These are phyloP conservation scores for Fusarium buharicum DNA, from an alignment of 2,329 filamentous ascomycete species.

Conservation along the genomic window DNA sequence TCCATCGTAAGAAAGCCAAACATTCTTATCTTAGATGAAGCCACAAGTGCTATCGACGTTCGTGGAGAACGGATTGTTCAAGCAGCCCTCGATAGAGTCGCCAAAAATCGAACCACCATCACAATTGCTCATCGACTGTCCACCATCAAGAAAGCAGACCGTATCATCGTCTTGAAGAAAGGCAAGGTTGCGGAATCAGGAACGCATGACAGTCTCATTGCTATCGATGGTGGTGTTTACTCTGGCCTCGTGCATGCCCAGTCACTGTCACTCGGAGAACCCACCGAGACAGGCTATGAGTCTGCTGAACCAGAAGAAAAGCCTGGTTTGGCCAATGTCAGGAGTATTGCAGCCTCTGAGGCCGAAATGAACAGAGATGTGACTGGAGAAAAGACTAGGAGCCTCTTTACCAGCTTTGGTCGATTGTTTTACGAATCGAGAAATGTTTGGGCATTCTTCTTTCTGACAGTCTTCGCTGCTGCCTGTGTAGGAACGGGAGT, in stretches of 20 bases:
- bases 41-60: slow-evolving; percentile 73
- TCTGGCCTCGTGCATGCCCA: slow-evolving; percentile 73
- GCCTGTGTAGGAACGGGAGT: slow-evolving; percentile 57
- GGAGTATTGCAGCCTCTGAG: slow-evolving; percentile 57
- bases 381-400: slow-evolving; percentile 50
- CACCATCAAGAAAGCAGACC: slow-evolving; percentile 80
- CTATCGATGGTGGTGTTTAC: slow-evolving; percentile 70
- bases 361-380: slow-evolving; percentile 37
- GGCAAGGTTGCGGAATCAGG: slow-evolving; percentile 79
- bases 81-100: slow-evolving; percentile 69
- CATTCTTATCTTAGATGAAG: slow-evolving; percentile 81
- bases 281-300: slow-evolving; percentile 50
- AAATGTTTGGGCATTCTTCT: slow-evolving; percentile 61
- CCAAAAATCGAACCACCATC: slow-evolving; percentile 73
- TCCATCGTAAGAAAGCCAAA: slow-evolving; percentile 77
- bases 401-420: slow-evolving; percentile 64
- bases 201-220: slow-evolving; percentile 76
- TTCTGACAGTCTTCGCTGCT: slow-evolving; percentile 59
- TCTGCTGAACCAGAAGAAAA: slow-evolving; percentile 55
- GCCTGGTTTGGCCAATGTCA: slow-evolving; percentile 55
- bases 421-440: slow-evolving; percentile 67
- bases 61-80: slow-evolving; percentile 70
- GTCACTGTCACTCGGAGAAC: slow-evolving; percentile 64
- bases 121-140: slow-evolving; percentile 80
- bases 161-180: slow-evolving; percentile 79